Evolutionary conservation across 192 early-diverging fungal species (phyloP).

Genomic region (Podila minutissima): DNA sequence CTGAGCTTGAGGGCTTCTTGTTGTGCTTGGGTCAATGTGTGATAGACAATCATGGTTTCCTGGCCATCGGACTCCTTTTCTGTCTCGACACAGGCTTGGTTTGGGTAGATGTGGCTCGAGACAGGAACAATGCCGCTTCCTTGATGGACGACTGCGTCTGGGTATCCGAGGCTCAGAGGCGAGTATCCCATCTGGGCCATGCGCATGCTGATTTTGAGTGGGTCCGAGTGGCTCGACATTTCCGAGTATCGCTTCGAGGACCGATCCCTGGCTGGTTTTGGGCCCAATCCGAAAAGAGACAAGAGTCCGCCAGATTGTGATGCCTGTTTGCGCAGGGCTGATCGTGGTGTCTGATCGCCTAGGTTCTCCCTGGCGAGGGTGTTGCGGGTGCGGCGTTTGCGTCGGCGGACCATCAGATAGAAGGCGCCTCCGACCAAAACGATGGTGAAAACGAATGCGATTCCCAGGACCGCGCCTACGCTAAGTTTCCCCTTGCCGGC

Average conservation of each 20-base stretch:
- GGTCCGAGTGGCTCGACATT: conserved; percentile 36
- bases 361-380: conserved; percentile 43
- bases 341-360: conserved; percentile 26
- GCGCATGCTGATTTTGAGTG: conserved; percentile 25
- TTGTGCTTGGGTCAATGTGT: conserved; percentile 43
- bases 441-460: conserved; percentile 32
- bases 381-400: conserved; percentile 34
- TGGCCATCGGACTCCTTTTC: conserved; percentile 36
- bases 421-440: conserved; percentile 31
- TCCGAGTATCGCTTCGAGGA: conserved; percentile 40
- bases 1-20: conserved; percentile 47
- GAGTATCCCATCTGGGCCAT: conserved; percentile 48
- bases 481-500: conserved; percentile 6
- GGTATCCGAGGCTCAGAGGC: conserved; percentile 42
- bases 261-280: background rate
- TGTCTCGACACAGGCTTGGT: conserved; percentile 49
- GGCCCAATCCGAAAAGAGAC: background rate
- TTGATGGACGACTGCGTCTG: conserved; percentile 41
- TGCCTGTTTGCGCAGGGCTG: conserved; percentile 20
- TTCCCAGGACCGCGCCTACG: conserved; percentile 35
- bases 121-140: conserved; percentile 39
- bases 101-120: conserved; percentile 46
- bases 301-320: conserved; percentile 14
- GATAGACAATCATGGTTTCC: conserved; percentile 40
- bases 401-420: conserved; percentile 25